Base-by-base conservation (phyloP, 1,284 basidiomycete species). In the Xanthoconium separans region DNA sequence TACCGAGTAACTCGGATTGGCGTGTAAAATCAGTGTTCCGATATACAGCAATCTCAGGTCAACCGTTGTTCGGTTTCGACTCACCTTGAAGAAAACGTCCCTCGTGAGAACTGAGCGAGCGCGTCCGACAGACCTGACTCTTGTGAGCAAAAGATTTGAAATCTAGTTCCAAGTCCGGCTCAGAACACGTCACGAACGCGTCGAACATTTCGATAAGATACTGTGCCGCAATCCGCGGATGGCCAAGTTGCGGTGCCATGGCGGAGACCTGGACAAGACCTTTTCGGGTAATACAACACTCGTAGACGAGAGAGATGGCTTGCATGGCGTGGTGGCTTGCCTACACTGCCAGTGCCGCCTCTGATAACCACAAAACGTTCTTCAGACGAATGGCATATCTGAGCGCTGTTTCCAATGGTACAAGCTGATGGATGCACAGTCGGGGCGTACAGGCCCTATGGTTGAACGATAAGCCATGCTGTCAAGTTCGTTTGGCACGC, bases 31-130 rank as follows among this genome's bases (percentile, higher is more conserved):
- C 12, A 22, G 16, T 41, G 6, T 11, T 6, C 51, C 29, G 24
- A 39, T 7, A 1, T 50, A 61, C 52, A 64, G 56, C 55, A 60
- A 16, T 29, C 2, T 18, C 16, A 4, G 2, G 42, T 39, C n/a
- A 36, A 11, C 36, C 15, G 6, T 18, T 22, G 29, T 2, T 33
- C 2, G 6, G 18, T 16, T 13, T 6, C 9, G 29, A 4, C 20
- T 43, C 15, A 29, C 11, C 11, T 45, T 29, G 39, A 22, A 34
- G 31, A 36, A 31, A 13, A 20, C 2, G 22, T 11, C 18, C 4
- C 10, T 16, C 8, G 18, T 18, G 31, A 53, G 24, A 20, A 24
- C 34, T 9, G 16, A 3, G 7, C 2, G 40, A 41, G 6, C 9
- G 24, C 10, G 7, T 44, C 24, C 0, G 20, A 47, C 20, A 16